phyloP scores from a whole-genome alignment of 768 basidiomycete genomes.

The Dacryopinax primogenitus region DNA sequence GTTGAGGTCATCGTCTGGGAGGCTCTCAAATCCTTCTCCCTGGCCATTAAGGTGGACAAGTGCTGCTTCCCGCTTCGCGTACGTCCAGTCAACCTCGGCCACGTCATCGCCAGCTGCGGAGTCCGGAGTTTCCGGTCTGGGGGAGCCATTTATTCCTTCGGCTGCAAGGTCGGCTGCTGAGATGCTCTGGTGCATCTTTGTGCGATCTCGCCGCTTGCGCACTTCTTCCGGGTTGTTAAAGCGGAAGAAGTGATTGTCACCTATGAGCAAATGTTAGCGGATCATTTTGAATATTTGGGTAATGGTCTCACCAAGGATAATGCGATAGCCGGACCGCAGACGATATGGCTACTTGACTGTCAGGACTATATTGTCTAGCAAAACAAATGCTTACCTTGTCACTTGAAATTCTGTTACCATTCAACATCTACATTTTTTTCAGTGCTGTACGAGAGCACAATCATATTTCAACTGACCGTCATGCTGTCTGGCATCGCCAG shows the following conservation, averaged over 20 bases:
- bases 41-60: slow-evolving; percentile 64
- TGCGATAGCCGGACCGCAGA: slow-evolving; percentile 85
- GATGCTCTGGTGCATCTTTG: slow-evolving; percentile 54
- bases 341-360: slow-evolving; percentile 46
- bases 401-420: slow-evolving; percentile 74
- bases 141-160: slow-evolving; percentile 31
- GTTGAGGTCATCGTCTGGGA: slow-evolving; percentile 90
- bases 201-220: slow-evolving; percentile 76
- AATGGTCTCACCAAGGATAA: slow-evolving; percentile 73
- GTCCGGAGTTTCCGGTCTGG: slow-evolving; percentile 32
- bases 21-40: slow-evolving; percentile 79
- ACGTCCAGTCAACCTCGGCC: slow-evolving; percentile 89
- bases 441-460: no score
- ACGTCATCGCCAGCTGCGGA: slow-evolving; percentile 43
- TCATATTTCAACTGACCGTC: slow-evolving; percentile 44
- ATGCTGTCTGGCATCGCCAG: slow-evolving; percentile 67
- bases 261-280: slow-evolving; percentile 29
- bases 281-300: slow-evolving; percentile 1
- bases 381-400: slow-evolving; percentile 44
- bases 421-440: slow-evolving; percentile 53
- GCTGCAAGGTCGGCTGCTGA: slow-evolving; percentile 55
- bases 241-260: slow-evolving; percentile 94
- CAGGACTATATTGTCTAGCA: not conserved
- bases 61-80: slow-evolving; percentile 87
- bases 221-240: slow-evolving; percentile 95